Conservation (phyloP, 495 filamentous ascomycete genomes). For the Friedmanniomyces simplex region DNA sequence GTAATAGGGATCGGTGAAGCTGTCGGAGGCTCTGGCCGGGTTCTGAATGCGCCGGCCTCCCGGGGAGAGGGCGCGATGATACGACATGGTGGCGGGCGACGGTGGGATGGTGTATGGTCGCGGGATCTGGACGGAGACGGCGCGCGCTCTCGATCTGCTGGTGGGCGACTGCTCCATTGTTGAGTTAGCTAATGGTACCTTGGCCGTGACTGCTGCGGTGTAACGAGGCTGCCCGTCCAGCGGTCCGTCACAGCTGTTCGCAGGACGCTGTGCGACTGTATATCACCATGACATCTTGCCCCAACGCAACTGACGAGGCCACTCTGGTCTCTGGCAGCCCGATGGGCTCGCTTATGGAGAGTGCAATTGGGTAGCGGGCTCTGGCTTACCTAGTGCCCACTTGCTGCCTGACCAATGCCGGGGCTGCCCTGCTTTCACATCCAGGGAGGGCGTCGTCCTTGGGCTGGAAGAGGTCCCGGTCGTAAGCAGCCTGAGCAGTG, state of each 20-base stretch:
- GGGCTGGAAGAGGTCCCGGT: too few species aligned
- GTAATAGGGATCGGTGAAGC: conserved; percentile 12
- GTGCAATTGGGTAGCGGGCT: neutral
- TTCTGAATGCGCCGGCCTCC: conserved; percentile 17
- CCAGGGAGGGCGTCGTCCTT: too few species aligned
- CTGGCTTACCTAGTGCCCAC: neutral
- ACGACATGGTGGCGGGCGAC: too few species aligned
- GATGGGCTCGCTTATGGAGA: too few species aligned
- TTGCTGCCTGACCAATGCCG: neutral
- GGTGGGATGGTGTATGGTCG: neutral
- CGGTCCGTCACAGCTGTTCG: neutral
- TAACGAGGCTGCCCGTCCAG: neutral
- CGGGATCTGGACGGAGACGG: neutral
- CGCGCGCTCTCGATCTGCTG: neutral
- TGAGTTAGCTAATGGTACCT: neutral
- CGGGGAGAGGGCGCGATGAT: conserved; percentile 15
- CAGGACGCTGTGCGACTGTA: neutral
- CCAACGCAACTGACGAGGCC: too few species aligned
- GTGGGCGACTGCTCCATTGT: neutral
- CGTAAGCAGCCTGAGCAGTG: too few species aligned
- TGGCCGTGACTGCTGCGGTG: neutral
- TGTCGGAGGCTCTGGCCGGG: conserved; percentile 14
- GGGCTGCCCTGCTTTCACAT: neutral
- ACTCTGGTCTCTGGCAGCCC: too few species aligned
- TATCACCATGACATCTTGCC: too few species aligned